phyloP scores from a whole-genome alignment of 2,329 filamentous ascomycete species.

The Didymella arachidicola region DNA sequence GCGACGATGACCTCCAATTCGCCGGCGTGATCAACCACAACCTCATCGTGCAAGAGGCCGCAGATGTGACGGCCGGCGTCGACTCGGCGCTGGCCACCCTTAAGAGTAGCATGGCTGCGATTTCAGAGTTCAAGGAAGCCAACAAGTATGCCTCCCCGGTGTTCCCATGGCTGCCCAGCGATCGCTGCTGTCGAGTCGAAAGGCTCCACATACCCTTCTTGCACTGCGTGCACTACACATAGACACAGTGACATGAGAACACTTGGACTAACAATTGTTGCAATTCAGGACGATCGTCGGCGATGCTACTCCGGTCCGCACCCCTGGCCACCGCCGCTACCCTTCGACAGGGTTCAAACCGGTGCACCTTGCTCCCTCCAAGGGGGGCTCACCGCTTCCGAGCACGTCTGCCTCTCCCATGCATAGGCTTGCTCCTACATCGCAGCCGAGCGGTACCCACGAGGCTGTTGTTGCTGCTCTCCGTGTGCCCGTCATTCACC shows the following conservation, averaged over 20 bases:
- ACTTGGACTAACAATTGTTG: constrained; percentile 42
- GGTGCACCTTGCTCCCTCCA: constrained; percentile 47
- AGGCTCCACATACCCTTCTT: constrained; percentile 17
- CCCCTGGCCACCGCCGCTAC: constrained; percentile 47
- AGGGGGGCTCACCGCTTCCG: constrained; percentile 51
- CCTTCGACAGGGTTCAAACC: constrained; percentile 48
- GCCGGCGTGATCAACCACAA: constrained; percentile 65
- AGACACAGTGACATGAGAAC: constrained; percentile 22
- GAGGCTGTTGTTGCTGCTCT: constrained; percentile 52
- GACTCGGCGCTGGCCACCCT: constrained; percentile 68
- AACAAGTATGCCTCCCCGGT: constrained; percentile 58
- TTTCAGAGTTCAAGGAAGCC: constrained; percentile 67
- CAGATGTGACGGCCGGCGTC: constrained; percentile 62
- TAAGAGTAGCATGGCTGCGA: constrained; percentile 65
- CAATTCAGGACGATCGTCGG: constrained; percentile 48
- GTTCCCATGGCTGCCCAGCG: constrained; percentile 31
- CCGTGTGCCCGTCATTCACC: constrained; percentile 56
- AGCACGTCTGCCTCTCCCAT: constrained; percentile 50
- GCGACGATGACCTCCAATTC: constrained; percentile 60
- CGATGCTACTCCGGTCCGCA: constrained; percentile 42
- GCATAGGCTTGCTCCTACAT: constrained; percentile 51
- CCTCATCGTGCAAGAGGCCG: constrained; percentile 62
- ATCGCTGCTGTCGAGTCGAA: constrained; percentile 29
- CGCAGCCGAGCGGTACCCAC: constrained; percentile 48
- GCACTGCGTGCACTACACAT: constrained; percentile 11